Evolutionary conservation across 208 protist genomes (phyloP).

Genomic region (Trypanosoma scelopori): DNA sequence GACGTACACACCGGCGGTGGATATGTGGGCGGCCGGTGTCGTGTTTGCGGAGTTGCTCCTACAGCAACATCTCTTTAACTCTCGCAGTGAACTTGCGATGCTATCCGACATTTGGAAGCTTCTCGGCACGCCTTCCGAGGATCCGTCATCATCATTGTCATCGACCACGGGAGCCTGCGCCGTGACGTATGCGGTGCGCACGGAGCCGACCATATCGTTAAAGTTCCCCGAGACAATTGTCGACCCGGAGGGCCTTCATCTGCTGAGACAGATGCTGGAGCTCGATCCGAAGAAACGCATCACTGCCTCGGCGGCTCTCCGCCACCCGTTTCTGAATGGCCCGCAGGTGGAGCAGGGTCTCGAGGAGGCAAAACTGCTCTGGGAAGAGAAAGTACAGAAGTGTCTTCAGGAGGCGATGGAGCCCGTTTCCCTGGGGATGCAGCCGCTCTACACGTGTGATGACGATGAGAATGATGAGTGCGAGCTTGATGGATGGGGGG

Average conservation of each 20-base stretch:
- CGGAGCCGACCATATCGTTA: constrained; percentile 47
- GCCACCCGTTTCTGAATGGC: constrained; percentile 62
- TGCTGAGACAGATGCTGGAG: constrained; percentile 71
- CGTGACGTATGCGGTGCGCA: constrained; percentile 21
- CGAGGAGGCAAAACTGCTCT: constrained; percentile 37
- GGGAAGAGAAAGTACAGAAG: constrained; percentile 44
- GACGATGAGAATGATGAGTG: constrained; percentile 2
- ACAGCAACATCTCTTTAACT: constrained; percentile 70
- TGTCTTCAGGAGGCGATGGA: constrained; percentile 22
- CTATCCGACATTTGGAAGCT: constrained; percentile 82
- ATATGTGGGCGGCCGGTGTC: constrained; percentile 86
- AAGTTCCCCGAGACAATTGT: constrained; percentile 65
- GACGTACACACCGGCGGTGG: constrained; percentile 55
- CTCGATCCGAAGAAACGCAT: constrained; percentile 55
- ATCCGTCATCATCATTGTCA: not conserved
- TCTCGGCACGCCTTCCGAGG: constrained; percentile 44
- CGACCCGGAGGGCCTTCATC: constrained; percentile 51
- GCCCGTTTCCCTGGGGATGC: constrained; percentile 27
- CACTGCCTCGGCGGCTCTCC: constrained; percentile 51
- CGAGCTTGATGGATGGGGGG: not conserved
- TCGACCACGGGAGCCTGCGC: not conserved
- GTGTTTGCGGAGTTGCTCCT: constrained; percentile 86
- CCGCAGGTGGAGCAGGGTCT: constrained; percentile 27
- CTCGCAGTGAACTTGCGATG: constrained; percentile 68
- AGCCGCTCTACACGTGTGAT: constrained; percentile 13